A percentile compares a stretch with the other conserved stretches of the same genome.
These are phyloP conservation scores for Apostasia ramifera DNA, from an alignment of 106 monocot species.

Conservation along the genomic window DNA sequence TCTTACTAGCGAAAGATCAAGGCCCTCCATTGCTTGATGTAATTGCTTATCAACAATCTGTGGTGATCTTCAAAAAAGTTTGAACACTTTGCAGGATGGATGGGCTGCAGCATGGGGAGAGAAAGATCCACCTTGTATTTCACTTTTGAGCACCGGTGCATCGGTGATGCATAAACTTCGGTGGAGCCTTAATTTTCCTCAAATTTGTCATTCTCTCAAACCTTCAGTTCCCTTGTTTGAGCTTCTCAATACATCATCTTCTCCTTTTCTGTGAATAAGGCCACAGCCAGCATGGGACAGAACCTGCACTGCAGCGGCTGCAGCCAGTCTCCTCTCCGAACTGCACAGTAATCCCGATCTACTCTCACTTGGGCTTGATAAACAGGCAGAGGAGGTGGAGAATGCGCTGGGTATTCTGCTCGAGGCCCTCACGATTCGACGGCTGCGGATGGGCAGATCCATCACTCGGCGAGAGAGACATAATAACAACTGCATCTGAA, in stretches of 20 bases:
- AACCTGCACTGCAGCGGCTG: conserved; percentile 94
- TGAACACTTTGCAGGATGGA: conserved; percentile 34
- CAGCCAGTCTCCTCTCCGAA: conserved; percentile 81
- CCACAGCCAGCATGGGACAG: conserved; percentile 96
- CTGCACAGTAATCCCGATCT: conserved; percentile 43
- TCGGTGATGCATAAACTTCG: conserved; percentile 90
- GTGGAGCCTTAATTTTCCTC: conserved; percentile 18
- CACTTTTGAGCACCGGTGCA: conserved; percentile 45
- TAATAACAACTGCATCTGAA: conserved; percentile 33
- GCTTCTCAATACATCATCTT: background rate
- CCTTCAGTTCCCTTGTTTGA: background rate
- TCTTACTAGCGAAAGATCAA: too few relatives aligned
- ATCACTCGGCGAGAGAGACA: conserved; percentile 46
- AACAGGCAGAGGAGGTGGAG: conserved; percentile 72
- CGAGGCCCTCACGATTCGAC: conserved; percentile 52
- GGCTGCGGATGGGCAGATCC: conserved; percentile 64
- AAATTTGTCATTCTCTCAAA: background rate
- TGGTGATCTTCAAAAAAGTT: background rate
- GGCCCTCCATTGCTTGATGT: too few relatives aligned
- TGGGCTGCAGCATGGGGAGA: conserved; percentile 57
- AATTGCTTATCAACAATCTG: too few relatives aligned
- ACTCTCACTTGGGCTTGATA: conserved; percentile 29
- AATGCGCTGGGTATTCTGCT: conserved; percentile 54
- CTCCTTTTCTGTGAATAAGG: conserved; percentile 18
- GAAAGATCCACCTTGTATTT: conserved; percentile 73